These are phyloP conservation scores for Talaromyces sp. DNA, from an alignment of 2,329 filamentous ascomycete genomes.

Conservation along the genomic window DNA sequence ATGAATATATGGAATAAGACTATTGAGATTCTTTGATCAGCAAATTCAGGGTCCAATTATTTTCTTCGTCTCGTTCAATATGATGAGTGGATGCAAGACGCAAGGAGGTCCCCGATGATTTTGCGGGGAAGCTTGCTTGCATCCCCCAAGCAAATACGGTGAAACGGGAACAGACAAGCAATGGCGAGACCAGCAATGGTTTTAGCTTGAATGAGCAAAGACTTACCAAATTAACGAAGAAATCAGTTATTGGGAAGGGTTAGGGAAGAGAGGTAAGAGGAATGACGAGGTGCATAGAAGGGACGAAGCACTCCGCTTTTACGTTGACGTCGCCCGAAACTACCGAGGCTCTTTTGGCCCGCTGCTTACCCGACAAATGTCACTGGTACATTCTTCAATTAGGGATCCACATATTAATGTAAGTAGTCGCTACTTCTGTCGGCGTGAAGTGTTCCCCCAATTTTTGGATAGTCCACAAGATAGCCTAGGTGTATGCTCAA, in stretches of 20 bases:
- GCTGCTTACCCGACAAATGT: conserved; percentile 6
- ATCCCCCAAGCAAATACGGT: not conserved
- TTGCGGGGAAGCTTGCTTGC: conserved; percentile 24
- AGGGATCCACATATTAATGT: too few species aligned
- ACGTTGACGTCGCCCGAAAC: conserved; percentile 19
- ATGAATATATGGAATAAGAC: conserved; percentile 17
- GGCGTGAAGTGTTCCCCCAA: too few species aligned
- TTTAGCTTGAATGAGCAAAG: not conserved
- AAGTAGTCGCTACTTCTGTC: too few species aligned
- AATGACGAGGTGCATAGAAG: conserved; percentile 5
- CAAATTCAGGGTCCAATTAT: not conserved
- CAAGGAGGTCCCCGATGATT: not conserved
- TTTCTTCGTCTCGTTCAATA: not conserved
- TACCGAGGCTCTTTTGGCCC: conserved; percentile 26
- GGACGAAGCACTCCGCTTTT: conserved; percentile 19
- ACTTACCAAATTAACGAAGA: conserved; percentile 18
- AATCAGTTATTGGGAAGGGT: not conserved
- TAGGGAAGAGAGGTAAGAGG: conserved; percentile 1
- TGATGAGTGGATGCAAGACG: not conserved
- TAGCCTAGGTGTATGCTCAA: conserved; percentile 14
- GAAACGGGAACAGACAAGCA: not conserved
- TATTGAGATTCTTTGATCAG: not conserved
- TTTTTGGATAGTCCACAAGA: too few species aligned
- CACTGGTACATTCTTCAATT: too few species aligned
- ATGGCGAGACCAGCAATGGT: not conserved